A percentile compares a stretch with the other conserved stretches of the same genome.
Conservation (phyloP, 129 eudicot species). For the Smallanthus sonchifolius region DNA sequence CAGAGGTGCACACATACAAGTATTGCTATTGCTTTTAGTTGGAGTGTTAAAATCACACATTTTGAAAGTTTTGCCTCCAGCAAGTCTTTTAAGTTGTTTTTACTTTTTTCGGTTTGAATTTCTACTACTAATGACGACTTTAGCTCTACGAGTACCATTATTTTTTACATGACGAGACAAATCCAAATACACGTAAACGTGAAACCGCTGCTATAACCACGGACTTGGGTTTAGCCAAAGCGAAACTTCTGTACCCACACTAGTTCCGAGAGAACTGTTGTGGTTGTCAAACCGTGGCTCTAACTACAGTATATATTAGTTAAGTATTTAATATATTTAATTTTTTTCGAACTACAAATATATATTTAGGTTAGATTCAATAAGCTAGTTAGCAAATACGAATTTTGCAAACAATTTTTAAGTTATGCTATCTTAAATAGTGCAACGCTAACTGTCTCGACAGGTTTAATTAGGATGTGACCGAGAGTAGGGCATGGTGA, state of each 20-base stretch:
- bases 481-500: too few relatives aligned
- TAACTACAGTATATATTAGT: too few relatives aligned
- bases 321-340: too few relatives aligned
- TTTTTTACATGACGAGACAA: neutral
- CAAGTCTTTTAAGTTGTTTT: neutral
- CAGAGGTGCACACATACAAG: constrained; percentile 7
- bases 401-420: too few relatives aligned
- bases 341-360: too few relatives aligned
- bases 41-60: constrained; percentile 9
- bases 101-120: constrained; percentile 1
- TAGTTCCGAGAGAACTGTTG: neutral
- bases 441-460: too few relatives aligned
- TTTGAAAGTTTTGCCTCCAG: constrained; percentile 15
- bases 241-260: neutral
- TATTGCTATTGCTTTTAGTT: constrained; percentile 9
- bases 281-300: neutral
- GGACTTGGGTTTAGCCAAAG: neutral
- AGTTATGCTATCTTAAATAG: too few relatives aligned
- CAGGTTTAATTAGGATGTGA: too few relatives aligned
- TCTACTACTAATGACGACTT: neutral
- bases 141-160: neutral
- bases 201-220: too few relatives aligned
- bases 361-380: too few relatives aligned
- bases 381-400: too few relatives aligned
- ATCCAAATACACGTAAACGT: too few relatives aligned